Conservation (phyloP, 148 eudicot genomes). For the Rhododendron mucronatum region DNA sequence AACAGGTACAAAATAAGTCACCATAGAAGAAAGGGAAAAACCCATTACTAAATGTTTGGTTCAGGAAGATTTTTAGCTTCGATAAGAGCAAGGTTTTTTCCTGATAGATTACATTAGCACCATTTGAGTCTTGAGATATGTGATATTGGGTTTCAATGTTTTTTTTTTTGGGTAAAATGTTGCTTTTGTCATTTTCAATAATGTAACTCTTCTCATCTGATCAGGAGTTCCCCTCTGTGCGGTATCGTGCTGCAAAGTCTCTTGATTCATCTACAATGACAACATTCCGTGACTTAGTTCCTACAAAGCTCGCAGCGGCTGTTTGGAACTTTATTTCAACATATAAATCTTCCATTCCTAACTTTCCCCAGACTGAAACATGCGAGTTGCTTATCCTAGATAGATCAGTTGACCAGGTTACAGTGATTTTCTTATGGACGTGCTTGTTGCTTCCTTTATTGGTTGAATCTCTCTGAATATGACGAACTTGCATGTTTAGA, state of each 20-base stretch:
- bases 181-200: not conserved
- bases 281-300: conserved; percentile 49
- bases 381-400: conserved; percentile 91
- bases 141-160: not conserved
- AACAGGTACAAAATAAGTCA: not conserved
- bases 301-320: conserved; percentile 77
- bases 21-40: not conserved
- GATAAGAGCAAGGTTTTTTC: not conserved
- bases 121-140: not conserved
- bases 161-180: too few species aligned
- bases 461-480: conserved; percentile 8
- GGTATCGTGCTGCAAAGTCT: conserved; percentile 58
- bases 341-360: conserved; percentile 65
- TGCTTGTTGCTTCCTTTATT: conserved; percentile 10
- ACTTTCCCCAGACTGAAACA: conserved; percentile 85
- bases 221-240: conserved; percentile 83
- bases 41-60: not conserved
- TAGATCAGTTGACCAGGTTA: conserved; percentile 90
- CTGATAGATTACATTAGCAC: not conserved
- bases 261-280: conserved; percentile 33
- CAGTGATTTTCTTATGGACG: not conserved
- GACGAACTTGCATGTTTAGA: conserved; percentile 36
- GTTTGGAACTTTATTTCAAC: conserved; percentile 58
- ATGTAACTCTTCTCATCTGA: conserved; percentile 15
- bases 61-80: not conserved